Conservation (phyloP, 2,329 filamentous ascomycete species). For the Cyphellophora europaea region DNA sequence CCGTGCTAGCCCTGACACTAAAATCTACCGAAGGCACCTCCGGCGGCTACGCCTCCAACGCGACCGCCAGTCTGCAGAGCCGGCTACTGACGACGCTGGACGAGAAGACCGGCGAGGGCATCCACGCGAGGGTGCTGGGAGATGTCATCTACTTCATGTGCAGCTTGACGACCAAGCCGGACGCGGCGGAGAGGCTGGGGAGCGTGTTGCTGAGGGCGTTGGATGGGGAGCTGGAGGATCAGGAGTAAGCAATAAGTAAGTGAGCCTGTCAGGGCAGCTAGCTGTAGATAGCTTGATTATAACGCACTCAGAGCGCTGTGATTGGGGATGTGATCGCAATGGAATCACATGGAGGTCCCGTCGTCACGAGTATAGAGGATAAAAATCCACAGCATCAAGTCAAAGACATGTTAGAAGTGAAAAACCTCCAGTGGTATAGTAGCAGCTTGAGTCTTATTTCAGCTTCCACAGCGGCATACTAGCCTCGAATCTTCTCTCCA, state of each 20-base stretch:
- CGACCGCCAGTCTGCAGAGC: constrained; percentile 43
- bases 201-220: constrained; percentile 13
- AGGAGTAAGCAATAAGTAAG: neutral
- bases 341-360: too few species aligned
- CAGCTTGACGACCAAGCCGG: constrained; percentile 39
- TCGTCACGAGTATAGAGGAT: too few species aligned
- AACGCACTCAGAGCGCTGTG: too few species aligned
- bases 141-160: constrained; percentile 56
- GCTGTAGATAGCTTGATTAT: too few species aligned
- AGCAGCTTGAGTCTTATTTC: too few species aligned
- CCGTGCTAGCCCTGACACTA: constrained; percentile 59
- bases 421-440: too few species aligned
- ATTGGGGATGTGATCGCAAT: too few species aligned
- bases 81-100: constrained; percentile 31
- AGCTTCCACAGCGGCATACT: too few species aligned
- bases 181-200: constrained; percentile 17
- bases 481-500: too few species aligned
- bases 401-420: too few species aligned
- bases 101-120: constrained; percentile 29
- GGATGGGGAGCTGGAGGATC: constrained; percentile 7
- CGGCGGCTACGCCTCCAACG: constrained; percentile 48
- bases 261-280: too few species aligned
- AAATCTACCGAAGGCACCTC: constrained; percentile 36
- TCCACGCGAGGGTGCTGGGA: constrained; percentile 52
- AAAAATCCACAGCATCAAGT: too few species aligned